These are phyloP conservation scores for Schwanniomyces vanrijiae DNA, from an alignment of 805 yeast species.

Conservation along the genomic window DNA sequence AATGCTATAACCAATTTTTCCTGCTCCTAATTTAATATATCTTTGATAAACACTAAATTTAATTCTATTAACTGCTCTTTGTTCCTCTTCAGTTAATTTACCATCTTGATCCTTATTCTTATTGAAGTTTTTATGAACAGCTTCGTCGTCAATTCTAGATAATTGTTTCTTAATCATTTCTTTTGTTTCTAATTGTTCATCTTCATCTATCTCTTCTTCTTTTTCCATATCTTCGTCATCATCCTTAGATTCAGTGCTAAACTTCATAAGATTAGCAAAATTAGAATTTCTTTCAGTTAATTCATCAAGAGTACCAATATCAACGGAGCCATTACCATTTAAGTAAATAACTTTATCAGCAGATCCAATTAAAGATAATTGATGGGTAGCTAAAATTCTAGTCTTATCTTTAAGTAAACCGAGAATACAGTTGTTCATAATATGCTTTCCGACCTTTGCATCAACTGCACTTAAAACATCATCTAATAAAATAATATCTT, in stretches of 20 bases:
- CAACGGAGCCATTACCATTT: constrained; percentile 31
- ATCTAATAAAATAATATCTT: constrained; percentile 30
- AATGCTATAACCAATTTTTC: constrained; percentile 35
- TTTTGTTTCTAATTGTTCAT: constrained; percentile 9
- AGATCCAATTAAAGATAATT: constrained; percentile 30
- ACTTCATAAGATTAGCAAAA: constrained; percentile 29
- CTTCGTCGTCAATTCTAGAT: constrained; percentile 29
- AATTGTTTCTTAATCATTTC: constrained; percentile 9
- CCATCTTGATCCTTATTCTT: constrained; percentile 23
- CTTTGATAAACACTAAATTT: constrained; percentile 46
- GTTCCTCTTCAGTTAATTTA: constrained; percentile 46
- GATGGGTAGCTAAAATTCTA: constrained; percentile 39
- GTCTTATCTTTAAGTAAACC: constrained; percentile 29
- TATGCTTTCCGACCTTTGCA: constrained; percentile 38
- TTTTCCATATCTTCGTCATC: constrained; percentile 15
- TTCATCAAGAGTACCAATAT: constrained; percentile 29
- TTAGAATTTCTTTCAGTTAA: constrained; percentile 22
- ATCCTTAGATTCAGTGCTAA: constrained; percentile 14
- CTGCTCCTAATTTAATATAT: constrained; percentile 58
- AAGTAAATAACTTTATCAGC: constrained; percentile 31
- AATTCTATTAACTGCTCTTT: constrained; percentile 58
- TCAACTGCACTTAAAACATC: constrained; percentile 40
- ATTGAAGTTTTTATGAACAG: constrained; percentile 30
- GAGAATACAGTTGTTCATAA: constrained; percentile 29
- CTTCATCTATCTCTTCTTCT: constrained; percentile 11